A percentile compares a stretch with the other conserved stretches of the same genome.
Evolutionary conservation across 2,329 filamentous ascomycete species (phyloP).

Genomic region (Trichoderma atrobrunneum): DNA sequence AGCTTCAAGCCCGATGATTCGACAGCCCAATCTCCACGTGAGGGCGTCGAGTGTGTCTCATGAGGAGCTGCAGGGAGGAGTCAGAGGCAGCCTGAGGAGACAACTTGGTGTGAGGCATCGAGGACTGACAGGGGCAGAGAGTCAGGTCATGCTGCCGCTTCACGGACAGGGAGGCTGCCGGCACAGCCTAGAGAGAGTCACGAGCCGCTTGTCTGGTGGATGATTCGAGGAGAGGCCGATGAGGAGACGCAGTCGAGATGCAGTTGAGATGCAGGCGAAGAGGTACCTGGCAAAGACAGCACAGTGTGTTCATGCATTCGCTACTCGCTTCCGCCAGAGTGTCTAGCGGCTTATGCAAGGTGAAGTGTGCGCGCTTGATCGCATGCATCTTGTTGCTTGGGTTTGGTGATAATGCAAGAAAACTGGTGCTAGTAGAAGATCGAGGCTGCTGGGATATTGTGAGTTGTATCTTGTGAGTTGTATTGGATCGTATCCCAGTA

Average conservation of each 20-base stretch:
- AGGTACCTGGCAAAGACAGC: background rate
- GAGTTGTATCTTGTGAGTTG: background rate
- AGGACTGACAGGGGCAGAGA: background rate
- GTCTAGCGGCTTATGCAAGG: background rate
- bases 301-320: constrained; percentile 9
- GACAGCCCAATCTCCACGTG: constrained; percentile 2
- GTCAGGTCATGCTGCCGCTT: constrained; percentile 13
- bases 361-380: constrained; percentile 8
- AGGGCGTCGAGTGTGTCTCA: constrained; percentile 7
- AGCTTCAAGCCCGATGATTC: background rate
- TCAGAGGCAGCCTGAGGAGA: background rate
- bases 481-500: background rate
- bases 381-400: background rate
- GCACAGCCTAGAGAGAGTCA: constrained; percentile 7
- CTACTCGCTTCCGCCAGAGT: background rate
- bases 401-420: background rate
- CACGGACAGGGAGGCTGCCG: background rate
- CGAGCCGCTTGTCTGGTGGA: constrained; percentile 2
- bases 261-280: background rate
- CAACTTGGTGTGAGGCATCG: background rate
- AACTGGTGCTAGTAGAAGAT: background rate
- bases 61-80: constrained; percentile 16
- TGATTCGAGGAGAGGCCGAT: constrained; percentile 6
- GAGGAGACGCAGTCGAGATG: background rate
- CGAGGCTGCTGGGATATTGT: background rate